Base-by-base conservation (phyloP, 345 rosid genomes). In the Capsella bursapastoris region DNA sequence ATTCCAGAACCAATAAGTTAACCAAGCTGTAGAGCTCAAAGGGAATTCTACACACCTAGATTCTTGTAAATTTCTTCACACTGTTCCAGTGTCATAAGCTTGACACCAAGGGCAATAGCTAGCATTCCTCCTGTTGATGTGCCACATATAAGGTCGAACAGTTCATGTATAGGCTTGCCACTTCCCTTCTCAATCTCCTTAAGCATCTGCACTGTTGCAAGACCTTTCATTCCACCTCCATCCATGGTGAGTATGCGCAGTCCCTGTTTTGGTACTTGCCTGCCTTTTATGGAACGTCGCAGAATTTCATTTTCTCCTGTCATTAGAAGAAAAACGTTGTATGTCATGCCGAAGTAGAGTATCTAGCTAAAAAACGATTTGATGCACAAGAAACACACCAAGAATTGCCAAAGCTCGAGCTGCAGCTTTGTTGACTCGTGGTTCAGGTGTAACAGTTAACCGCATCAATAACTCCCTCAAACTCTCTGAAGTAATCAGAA, bases 171-270 rank as follows among this genome's bases (percentile, higher is more conserved):
- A 74, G 80, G 87, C 82, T 92, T 95, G 72, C 98, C 98, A 70
- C 98, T 87, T 63, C 98, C 94, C 82, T 87, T 92, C 79, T 95
- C 99, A 82, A 92, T 92, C 82, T 89, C 96, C 82, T 92, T 92
- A 82, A 95, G 98, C 78, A 95, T 83, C 87, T 87, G 94, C 68
- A 95, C 99, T 49, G 99, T 95, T 28, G 94, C 98, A 72, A 95
- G 86, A 72, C 98, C 98, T 85, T 95, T 95, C 98, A 95, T 95
- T 80, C 99, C 99, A 80, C 99, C 99, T 41, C 99, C 98, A 82
- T 95, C 99, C 99, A 95, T 95, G 49, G 99, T 78, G 62, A 95
- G 98, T 81, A 95, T 95, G 53, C 99, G 94, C 73, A 92, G 76
- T 59, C 99, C 99, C 82, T 90, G 92, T 82, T 88, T 92, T 55